Conservation (phyloP, 2,329 filamentous ascomycete species). For the Aspergillus pseudotamarii region DNA sequence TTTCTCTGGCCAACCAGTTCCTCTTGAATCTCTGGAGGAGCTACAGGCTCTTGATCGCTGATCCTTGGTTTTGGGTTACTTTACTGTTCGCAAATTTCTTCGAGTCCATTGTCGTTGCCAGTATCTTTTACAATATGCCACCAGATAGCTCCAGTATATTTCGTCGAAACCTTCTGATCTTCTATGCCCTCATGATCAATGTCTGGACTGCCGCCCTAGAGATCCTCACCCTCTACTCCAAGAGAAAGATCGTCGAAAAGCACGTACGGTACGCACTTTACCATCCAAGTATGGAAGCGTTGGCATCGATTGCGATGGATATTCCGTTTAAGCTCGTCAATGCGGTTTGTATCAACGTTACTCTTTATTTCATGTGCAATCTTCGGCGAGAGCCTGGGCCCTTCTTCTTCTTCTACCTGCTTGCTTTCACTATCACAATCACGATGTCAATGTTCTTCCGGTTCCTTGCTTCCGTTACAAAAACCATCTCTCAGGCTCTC, state of each 20-base stretch:
- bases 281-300: conserved; percentile 13
- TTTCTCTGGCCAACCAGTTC: conserved; percentile 74
- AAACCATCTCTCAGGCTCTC: conserved; percentile 58
- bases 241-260: conserved; percentile 23
- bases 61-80: conserved; percentile 70
- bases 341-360: conserved; percentile 71
- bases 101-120: conserved; percentile 74
- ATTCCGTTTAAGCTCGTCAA: conserved; percentile 76
- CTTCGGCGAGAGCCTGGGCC: conserved; percentile 72
- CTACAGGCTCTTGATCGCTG: conserved; percentile 71
- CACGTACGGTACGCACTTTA: conserved; percentile 54
- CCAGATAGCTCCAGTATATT: conserved; percentile 69
- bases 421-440: conserved; percentile 60
- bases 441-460: conserved; percentile 83
- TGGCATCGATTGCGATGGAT: conserved; percentile 16
- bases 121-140: conserved; percentile 78
- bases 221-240: conserved; percentile 21
- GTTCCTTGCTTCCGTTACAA: conserved; percentile 72
- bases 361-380: conserved; percentile 83
- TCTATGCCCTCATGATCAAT: conserved; percentile 83
- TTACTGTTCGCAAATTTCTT: conserved; percentile 66
- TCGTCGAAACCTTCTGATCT: conserved; percentile 73
- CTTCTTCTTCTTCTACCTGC: conserved; percentile 73
- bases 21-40: conserved; percentile 77
- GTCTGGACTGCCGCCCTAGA: conserved; percentile 55